Percentiles rank a stretch among this genome's conserved stretches.
These are phyloP conservation scores for Phaseolus coccineus DNA, from an alignment of 331 rosid genomes.

Conservation along the genomic window DNA sequence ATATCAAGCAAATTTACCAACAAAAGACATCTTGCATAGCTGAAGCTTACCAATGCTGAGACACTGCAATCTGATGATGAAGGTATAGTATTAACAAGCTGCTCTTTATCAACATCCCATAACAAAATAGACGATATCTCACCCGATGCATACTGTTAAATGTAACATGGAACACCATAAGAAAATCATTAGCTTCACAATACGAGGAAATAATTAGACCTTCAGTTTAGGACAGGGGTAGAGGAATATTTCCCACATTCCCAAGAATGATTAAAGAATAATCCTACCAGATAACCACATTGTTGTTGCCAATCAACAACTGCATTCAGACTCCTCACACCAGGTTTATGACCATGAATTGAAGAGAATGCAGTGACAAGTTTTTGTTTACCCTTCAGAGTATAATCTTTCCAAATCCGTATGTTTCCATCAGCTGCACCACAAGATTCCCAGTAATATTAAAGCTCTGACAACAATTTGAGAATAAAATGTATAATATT, in stretches of 20 bases:
- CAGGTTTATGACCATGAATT: conserved; percentile 90
- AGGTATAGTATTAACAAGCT: conserved; percentile 72
- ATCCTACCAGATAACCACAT: conserved; percentile 83
- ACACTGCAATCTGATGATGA: conserved; percentile 88
- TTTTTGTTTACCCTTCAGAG: conserved; percentile 78
- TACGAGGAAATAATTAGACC: not conserved
- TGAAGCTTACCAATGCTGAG: conserved; percentile 83
- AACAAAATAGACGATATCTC: conserved; percentile 77
- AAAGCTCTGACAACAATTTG: conserved; percentile 19
- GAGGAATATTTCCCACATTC: conserved; percentile 8
- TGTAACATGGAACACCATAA: conserved; percentile 40
- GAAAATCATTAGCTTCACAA: conserved; percentile 31
- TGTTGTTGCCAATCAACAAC: conserved; percentile 99
- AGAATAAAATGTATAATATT: conserved; percentile 28
- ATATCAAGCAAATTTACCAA: conserved; percentile 3
- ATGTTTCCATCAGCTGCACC: conserved; percentile 85
- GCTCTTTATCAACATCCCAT: conserved; percentile 98
- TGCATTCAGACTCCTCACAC: conserved; percentile 79
- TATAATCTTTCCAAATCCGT: conserved; percentile 94
- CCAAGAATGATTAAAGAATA: conserved; percentile 37
- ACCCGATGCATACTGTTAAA: conserved; percentile 87
- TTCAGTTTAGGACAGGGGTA: conserved; percentile 14
- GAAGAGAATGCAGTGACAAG: conserved; percentile 98
- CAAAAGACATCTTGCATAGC: conserved; percentile 8
- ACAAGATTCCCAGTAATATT: conserved; percentile 38